A percentile compares a stretch with the other conserved stretches of the same genome.
These are phyloP conservation scores for Hypoxylon intermedium DNA, from an alignment of 495 filamentous ascomycete species.

Conservation along the genomic window DNA sequence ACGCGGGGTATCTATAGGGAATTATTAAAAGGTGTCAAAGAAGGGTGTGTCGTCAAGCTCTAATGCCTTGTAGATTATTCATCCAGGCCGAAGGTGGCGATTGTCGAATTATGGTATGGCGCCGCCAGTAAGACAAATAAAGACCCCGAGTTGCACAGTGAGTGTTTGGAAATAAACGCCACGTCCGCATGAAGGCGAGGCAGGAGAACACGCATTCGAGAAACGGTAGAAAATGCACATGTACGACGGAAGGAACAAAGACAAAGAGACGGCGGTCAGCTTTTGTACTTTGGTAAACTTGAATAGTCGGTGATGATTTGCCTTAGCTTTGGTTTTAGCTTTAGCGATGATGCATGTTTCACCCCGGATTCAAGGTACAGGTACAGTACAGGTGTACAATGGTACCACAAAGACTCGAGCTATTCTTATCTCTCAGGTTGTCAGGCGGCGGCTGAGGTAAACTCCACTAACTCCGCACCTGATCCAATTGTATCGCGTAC, in stretches of 20 bases:
- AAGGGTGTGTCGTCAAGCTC: not conserved
- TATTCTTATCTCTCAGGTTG: slow-evolving; percentile 7
- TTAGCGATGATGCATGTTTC: slow-evolving; percentile 30
- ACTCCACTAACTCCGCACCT: too few relatives aligned
- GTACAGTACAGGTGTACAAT: slow-evolving; percentile 10
- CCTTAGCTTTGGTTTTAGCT: slow-evolving; percentile 1
- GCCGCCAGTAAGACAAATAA: not conserved
- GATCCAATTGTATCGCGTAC: too few relatives aligned
- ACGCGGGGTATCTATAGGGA: too few relatives aligned
- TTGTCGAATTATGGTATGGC: slow-evolving; percentile 9
- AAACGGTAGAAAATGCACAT: not conserved
- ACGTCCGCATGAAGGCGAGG: not conserved
- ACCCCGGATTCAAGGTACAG: slow-evolving; percentile 17
- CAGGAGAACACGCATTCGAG: too few relatives aligned
- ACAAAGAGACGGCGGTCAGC: too few relatives aligned
- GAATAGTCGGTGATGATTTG: slow-evolving; percentile 13
- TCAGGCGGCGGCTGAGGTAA: too few relatives aligned
- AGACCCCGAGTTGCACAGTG: not conserved
- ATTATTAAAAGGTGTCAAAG: slow-evolving; percentile 17
- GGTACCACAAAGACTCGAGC: not conserved
- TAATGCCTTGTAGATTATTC: slow-evolving; percentile 2
- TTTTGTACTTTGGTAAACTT: not conserved
- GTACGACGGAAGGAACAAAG: too few relatives aligned
- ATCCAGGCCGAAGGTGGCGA: slow-evolving; percentile 19
- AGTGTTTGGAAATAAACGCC: slow-evolving; percentile 15